Conservation (phyloP, 2,329 filamentous ascomycete species). For the Xenosphaeropsis pyriputrescens region DNA sequence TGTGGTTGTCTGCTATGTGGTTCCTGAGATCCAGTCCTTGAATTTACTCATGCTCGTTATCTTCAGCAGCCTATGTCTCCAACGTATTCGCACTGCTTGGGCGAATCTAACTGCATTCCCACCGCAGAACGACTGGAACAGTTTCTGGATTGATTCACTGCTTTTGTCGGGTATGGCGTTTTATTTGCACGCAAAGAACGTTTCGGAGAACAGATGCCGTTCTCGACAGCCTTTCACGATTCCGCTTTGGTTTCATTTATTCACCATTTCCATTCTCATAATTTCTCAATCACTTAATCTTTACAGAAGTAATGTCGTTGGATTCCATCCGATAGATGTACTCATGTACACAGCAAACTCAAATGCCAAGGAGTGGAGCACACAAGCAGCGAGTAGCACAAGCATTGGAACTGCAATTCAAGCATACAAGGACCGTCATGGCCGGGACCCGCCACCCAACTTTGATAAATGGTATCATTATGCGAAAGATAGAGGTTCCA, state of each 20-base stretch:
- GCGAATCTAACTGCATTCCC: constrained; percentile 1
- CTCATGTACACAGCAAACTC: constrained; percentile 4
- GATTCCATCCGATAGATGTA: constrained; percentile 5
- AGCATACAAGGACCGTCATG: constrained; percentile 8
- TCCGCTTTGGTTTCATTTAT: not conserved
- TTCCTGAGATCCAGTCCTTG: not conserved
- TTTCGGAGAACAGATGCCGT: not conserved
- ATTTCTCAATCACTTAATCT: not conserved
- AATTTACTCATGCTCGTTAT: not conserved
- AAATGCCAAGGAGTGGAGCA: constrained; percentile 3
- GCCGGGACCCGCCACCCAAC: constrained; percentile 8
- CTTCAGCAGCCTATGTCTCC: not conserved
- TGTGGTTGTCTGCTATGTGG: not conserved
- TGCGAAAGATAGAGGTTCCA: constrained; percentile 13
- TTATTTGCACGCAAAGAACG: not conserved
- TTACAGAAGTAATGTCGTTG: not conserved
- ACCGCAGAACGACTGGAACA: not conserved
- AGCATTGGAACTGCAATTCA: constrained; percentile 6
- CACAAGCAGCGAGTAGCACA: constrained; percentile 5
- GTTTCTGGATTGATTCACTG: not conserved
- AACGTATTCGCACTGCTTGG: constrained; percentile 1
- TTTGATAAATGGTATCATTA: constrained; percentile 18
- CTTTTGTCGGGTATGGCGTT: not conserved
- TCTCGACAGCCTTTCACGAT: no score
- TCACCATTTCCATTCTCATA: not conserved